A percentile compares a stretch with the other conserved stretches of the same genome.
These are phyloP conservation scores for Cajanus cajan DNA, from an alignment of 306 rosid species.

Conservation along the genomic window DNA sequence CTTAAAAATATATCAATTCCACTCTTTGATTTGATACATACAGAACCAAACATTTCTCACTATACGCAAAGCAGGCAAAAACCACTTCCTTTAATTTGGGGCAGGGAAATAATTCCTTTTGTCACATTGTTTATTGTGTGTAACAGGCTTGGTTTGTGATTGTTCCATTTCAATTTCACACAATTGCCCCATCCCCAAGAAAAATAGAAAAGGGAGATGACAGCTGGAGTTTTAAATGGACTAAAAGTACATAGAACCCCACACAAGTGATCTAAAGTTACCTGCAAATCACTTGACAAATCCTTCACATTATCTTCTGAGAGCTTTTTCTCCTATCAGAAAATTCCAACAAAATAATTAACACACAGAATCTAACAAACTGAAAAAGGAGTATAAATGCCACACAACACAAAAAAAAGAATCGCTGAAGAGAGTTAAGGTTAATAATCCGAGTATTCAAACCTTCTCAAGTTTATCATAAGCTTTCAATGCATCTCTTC, in stretches of 20 bases:
- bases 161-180: constrained; percentile 14
- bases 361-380: constrained; percentile 19
- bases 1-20: background rate
- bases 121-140: background rate
- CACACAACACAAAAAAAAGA: constrained; percentile 22
- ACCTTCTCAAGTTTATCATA: constrained; percentile 98
- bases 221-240: background rate
- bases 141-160: background rate
- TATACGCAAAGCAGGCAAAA: background rate
- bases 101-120: background rate
- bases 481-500: constrained; percentile 95
- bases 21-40: background rate
- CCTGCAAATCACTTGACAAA: constrained; percentile 93
- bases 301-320: constrained; percentile 87
- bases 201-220: constrained; percentile 5
- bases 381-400: background rate
- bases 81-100: background rate
- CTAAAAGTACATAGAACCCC: background rate
- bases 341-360: constrained; percentile 14
- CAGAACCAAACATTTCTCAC: constrained; percentile 7
- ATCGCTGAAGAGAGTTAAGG: constrained; percentile 1
- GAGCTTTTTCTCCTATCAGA: constrained; percentile 79
- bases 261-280: constrained; percentile 35
- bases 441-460: constrained; percentile 33
- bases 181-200: background rate